Base-by-base conservation (phyloP, 129 eudicot species). In the Ambrosia trifida region DNA sequence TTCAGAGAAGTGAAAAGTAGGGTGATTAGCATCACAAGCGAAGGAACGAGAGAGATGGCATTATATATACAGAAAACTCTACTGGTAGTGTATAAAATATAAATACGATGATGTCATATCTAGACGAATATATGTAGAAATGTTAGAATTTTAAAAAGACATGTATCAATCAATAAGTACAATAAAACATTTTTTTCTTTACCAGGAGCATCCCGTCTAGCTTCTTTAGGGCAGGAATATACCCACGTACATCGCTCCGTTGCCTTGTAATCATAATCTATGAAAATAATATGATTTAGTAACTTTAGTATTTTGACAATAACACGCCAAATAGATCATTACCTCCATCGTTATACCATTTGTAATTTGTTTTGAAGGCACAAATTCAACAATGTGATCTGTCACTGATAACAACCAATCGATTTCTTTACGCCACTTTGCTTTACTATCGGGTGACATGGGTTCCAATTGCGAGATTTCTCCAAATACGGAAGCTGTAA, bases 201-300 rank as follows among this genome's bases (percentile, higher is more conserved):
- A 95, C 99, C 71, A 95, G 70, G 72, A 95, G 99, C 99, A 91
- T 88, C 3, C 82, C 83, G 2, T 91, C 97, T 45, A 91, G 88
- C 83, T 88, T 91, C 68, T 82, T 80, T 18, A 88, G 85, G 28
- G 92, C 90, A 8, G 92, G 97, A 68, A 91, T 85, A 76, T 85
- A 83, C 78, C 80, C 76, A 60, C 64, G 85, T 64, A 91, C 86
- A 76, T 91, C 97, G 16, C 70, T 88, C 67, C 97, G 73, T 75
- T 84, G 89, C 68, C 84, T 91, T 40, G 92, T 85, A 20, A 79
- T 78, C 97, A 91, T 91, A 68, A 91, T 72, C 95, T 91, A 79
- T 47, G 46, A 61, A 77, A 20, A 16, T 61, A 3, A 36, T 4
- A 60, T 7, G 11, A 28, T 57, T 74, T 20, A 54, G 14, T 19